A percentile compares a stretch with the other conserved stretches of the same genome.
Conservation (phyloP, 2,329 filamentous ascomycete genomes). For the Venturia asperata region DNA sequence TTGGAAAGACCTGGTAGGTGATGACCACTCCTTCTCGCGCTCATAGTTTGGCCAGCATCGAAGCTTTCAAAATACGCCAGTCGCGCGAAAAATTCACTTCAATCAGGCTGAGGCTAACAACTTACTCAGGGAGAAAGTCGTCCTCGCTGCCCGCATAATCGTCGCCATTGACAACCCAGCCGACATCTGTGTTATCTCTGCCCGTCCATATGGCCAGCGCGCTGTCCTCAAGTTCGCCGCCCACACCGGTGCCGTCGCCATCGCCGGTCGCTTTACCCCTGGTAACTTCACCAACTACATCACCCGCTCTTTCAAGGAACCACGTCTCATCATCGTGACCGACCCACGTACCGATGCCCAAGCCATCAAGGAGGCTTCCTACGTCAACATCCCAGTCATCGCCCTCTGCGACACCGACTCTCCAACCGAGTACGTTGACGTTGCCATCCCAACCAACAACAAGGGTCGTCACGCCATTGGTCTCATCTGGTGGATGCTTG, state of each 20-base stretch:
- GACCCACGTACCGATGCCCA: conserved; percentile 99
- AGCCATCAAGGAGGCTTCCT: conserved; percentile 99
- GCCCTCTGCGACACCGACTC: conserved; percentile 99
- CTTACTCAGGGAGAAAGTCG: conserved; percentile 79
- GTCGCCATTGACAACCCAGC: conserved; percentile 98
- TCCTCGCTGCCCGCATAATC: conserved; percentile 97
- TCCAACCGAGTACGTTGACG: conserved; percentile 98
- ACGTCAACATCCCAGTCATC: conserved; percentile 99
- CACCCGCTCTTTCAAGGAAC: conserved; percentile 99
- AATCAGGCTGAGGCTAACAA: conserved; percentile 11
- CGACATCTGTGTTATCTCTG: conserved; percentile 86
- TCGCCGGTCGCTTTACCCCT: conserved; percentile 98
- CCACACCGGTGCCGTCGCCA: conserved; percentile 95
- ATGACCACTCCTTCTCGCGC: conserved; percentile 9
- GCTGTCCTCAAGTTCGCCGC: conserved; percentile 99
- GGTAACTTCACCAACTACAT: conserved; percentile 99
- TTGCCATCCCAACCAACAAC: conserved; percentile 99
- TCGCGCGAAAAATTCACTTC: neutral
- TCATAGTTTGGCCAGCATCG: neutral
- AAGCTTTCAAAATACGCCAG: neutral
- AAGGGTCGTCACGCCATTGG: conserved; percentile 99
- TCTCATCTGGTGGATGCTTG: conserved; percentile 98
- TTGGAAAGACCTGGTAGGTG: conserved; percentile 97
- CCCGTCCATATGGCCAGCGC: conserved; percentile 98
- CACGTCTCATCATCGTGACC: conserved; percentile 97